Evolutionary conservation across 768 basidiomycete species (phyloP).

Genomic region (Macrolepiota fuliginosa): DNA sequence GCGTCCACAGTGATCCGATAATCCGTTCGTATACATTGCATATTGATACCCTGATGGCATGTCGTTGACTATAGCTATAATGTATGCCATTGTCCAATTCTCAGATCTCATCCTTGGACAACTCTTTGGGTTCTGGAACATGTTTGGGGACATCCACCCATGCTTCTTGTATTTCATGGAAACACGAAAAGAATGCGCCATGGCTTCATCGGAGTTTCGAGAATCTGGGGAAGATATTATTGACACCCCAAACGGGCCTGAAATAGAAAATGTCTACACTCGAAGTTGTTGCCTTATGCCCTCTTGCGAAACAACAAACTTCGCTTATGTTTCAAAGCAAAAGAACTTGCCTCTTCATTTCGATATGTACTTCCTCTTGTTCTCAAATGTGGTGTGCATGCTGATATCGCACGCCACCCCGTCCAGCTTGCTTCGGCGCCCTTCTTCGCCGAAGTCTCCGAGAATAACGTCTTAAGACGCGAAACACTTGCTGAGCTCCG

Average conservation of each 20-base stretch:
- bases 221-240: neutral
- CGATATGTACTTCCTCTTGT: conserved; percentile 18
- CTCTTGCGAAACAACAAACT: conserved; percentile 1
- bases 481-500: no score
- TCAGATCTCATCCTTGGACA: neutral
- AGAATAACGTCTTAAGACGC: no score
- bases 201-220: conserved; percentile 3
- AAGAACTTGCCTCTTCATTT: neutral
- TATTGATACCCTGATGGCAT: neutral
- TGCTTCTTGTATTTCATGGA: conserved; percentile 3
- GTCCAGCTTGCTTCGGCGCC: no score
- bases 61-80: neutral
- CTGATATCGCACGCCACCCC: no score
- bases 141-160: neutral
- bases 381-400: no score
- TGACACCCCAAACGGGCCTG: neutral
- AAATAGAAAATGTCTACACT: conserved; percentile 2
- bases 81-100: neutral
- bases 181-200: conserved; percentile 10
- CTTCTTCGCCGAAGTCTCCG: no score
- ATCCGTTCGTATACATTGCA: neutral
- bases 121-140: neutral
- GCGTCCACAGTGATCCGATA: conserved; percentile 10
- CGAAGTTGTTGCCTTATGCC: conserved; percentile 13
- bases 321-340: neutral